Evolutionary conservation across 441 rosid genomes (phyloP).

Genomic region (Populus hybrid): DNA sequence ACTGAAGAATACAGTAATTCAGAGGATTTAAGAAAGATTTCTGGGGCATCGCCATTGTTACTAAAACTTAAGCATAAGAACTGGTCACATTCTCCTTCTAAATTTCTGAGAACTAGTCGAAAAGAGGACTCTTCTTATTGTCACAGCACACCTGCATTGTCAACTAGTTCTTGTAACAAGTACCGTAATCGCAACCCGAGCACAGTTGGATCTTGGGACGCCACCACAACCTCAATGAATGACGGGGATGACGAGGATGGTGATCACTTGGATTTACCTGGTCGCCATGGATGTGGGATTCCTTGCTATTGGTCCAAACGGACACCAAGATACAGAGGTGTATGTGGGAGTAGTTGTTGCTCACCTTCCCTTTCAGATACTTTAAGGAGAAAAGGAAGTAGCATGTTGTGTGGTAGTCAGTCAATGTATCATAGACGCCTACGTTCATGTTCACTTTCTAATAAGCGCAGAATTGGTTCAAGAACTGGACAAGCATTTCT

Average conservation of each 20-base stretch:
- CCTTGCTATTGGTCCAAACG: constrained; percentile 94
- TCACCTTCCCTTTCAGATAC: constrained; percentile 95
- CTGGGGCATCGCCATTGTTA: constrained; percentile 68
- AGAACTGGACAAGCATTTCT: constrained; percentile 78
- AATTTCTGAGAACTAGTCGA: constrained; percentile 42
- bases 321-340: constrained; percentile 68
- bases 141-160: constrained; percentile 84
- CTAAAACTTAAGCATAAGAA: constrained; percentile 59
- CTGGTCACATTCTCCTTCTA: constrained; percentile 64
- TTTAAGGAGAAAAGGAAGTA: constrained; percentile 83
- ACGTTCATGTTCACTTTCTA: constrained; percentile 44
- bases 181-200: constrained; percentile 58
- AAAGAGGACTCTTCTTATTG: constrained; percentile 78
- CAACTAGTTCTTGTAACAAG: constrained; percentile 72
- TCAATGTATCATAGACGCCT: constrained; percentile 54
- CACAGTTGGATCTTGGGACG: constrained; percentile 88
- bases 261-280: constrained; percentile 77
- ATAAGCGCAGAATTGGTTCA: constrained; percentile 48
- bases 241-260: constrained; percentile 75
- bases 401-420: constrained; percentile 75
- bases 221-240: constrained; percentile 66
- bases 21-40: constrained; percentile 55
- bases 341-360: constrained; percentile 75
- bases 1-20: constrained; percentile 62
- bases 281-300: constrained; percentile 89